Percentiles rank a stretch among this genome's conserved stretches.
These are phyloP conservation scores for Groenewaldozyma sp. DNA, from an alignment of 1,139 yeast species.

Conservation along the genomic window DNA sequence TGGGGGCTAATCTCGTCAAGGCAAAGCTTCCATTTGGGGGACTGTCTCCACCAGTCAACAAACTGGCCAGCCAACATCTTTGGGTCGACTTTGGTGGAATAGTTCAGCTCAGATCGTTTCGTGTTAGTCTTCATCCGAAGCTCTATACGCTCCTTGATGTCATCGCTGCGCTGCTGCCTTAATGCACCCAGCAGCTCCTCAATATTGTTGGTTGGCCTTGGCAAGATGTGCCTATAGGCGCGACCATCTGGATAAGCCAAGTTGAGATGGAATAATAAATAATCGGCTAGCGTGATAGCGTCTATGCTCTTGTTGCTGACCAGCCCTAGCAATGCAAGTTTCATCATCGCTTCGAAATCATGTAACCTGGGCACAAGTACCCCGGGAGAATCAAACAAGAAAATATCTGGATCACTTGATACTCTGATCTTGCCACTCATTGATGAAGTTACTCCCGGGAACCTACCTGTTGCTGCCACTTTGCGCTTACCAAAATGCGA, in stretches of 20 bases:
- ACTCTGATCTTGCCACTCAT: slow-evolving; percentile 72
- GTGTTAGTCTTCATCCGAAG: slow-evolving; percentile 8
- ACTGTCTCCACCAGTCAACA: slow-evolving; percentile 60
- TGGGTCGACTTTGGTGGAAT: slow-evolving; percentile 30
- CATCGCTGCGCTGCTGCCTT: not conserved
- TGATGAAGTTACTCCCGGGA: slow-evolving; percentile 82
- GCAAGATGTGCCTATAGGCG: slow-evolving; percentile 33
- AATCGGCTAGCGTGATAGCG: slow-evolving; percentile 83
- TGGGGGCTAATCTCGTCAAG: slow-evolving; percentile 29
- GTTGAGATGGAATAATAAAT: slow-evolving; percentile 64
- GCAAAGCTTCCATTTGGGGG: slow-evolving; percentile 35
- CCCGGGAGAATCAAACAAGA: slow-evolving; percentile 88
- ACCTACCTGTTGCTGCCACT: slow-evolving; percentile 80
- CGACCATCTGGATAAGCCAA: slow-evolving; percentile 26
- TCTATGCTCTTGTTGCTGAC: slow-evolving; percentile 66
- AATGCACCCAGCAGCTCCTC: slow-evolving; percentile 45
- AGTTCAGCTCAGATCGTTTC: not conserved
- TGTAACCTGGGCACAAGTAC: slow-evolving; percentile 72
- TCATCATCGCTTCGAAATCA: slow-evolving; percentile 61
- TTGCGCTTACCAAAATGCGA: slow-evolving; percentile 29
- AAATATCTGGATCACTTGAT: slow-evolving; percentile 52
- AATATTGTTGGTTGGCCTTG: slow-evolving; percentile 69
- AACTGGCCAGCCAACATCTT: slow-evolving; percentile 54
- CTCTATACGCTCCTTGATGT: slow-evolving; percentile 18
- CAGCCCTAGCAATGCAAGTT: slow-evolving; percentile 67